Base-by-base conservation (phyloP, 768 basidiomycete genomes). In the Rossbeevera mucosa region DNA sequence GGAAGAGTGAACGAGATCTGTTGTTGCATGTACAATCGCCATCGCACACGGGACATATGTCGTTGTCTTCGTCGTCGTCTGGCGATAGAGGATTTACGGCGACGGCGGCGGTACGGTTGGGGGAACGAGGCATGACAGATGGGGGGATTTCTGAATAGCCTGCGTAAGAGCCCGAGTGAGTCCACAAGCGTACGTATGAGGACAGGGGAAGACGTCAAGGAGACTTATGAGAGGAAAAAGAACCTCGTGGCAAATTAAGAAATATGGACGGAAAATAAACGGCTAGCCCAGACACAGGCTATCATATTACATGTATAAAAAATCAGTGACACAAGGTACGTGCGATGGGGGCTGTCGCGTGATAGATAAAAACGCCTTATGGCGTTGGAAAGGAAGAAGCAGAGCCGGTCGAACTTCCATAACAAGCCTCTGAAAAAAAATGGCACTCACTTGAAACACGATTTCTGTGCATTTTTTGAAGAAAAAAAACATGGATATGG, bases 21-120 rank as follows among this genome's bases (percentile, higher is more conserved):
- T 77, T 81, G 68, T 69, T 54, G 77, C 89, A 91, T 26, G 86
- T 91, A 76, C 89, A 92, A 65, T 88, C 84, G 64, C 86, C 85
- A 76, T 91, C 90, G 87, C 89, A 92, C 58, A 91, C 88, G 7
- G 88, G 89, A 70, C 89, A 92, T 51, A 91, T 89, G 68, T 90
- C 85, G 80, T 81, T 80, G 77, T 88, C 86, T 65, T 91, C 89
- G 71, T 87, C 85, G 74, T 83, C 81, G 71, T 78, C 75, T 54
- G 48, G 63, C 47, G 64, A 59, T 59, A 60, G 56, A 59, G 36
- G 61, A 61, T 62, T 73, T 71, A 62, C 70, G 68, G 62, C 66
- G 71, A 64, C 73, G 75, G 68, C 80, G 74, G 78, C 73, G 76
- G 82, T 84, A 83, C 81, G 74, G 75, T 80, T 71, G 76, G 80